Conservation (phyloP, 2,329 filamentous ascomycete genomes). For the Fusarium falciforme region DNA sequence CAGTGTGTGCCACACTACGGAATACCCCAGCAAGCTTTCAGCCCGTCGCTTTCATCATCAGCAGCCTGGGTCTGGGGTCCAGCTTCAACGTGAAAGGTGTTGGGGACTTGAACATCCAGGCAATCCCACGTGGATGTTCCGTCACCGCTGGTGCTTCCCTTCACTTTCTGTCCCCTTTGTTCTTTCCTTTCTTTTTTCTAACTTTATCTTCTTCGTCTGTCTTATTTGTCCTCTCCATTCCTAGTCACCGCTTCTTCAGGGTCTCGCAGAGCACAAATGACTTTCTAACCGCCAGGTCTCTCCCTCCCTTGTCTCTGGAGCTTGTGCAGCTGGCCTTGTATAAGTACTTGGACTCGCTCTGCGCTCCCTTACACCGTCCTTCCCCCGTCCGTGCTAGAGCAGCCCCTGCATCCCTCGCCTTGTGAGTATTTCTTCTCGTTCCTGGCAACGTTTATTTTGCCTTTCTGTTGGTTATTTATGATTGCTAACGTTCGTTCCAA, state of each 20-base stretch:
- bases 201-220: neutral
- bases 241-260: conserved; percentile 10
- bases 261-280: conserved; percentile 20
- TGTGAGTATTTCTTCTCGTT: conserved; percentile 5
- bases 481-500: neutral
- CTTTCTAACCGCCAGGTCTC: neutral
- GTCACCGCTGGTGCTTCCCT: conserved; percentile 31
- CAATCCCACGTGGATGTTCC: conserved; percentile 37
- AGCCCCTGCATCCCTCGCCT: neutral
- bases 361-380: conserved; percentile 15
- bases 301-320: neutral
- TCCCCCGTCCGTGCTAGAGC: neutral
- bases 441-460: neutral
- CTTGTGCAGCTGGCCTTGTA: conserved; percentile 15
- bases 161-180: neutral
- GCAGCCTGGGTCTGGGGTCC: conserved; percentile 17
- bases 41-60: conserved; percentile 33
- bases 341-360: conserved; percentile 16
- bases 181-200: conserved; percentile 8
- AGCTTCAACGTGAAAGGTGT: conserved; percentile 2
- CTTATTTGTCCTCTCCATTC: neutral
- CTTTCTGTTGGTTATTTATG: neutral
- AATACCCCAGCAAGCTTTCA: conserved; percentile 33
- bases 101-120: conserved; percentile 7
- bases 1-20: conserved; percentile 19